These are phyloP conservation scores for Trichoderma semiorbis DNA, from an alignment of 2,329 filamentous ascomycete species.

Conservation along the genomic window DNA sequence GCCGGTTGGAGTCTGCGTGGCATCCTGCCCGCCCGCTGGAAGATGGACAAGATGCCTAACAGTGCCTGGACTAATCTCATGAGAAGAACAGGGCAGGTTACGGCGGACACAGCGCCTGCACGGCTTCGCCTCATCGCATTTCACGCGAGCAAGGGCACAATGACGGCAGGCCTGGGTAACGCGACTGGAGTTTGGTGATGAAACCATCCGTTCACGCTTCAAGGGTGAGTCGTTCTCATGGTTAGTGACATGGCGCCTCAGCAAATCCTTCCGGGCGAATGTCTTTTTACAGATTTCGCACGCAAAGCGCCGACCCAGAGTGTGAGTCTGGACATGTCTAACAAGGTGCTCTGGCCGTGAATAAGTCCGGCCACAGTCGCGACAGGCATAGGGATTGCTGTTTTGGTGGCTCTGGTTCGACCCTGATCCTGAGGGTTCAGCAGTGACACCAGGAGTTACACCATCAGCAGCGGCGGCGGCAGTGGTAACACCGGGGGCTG, in stretches of 20 bases:
- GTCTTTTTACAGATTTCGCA: conserved; percentile 52
- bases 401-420: conserved; percentile 25
- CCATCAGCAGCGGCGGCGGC: background rate
- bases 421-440: conserved; percentile 8
- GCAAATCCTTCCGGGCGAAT: conserved; percentile 51
- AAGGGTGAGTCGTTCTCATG: conserved; percentile 47
- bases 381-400: conserved; percentile 46
- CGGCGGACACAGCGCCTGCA: conserved; percentile 49
- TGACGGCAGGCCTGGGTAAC: conserved; percentile 52
- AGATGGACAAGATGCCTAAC: conserved; percentile 44
- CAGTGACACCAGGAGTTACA: background rate
- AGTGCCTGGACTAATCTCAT: conserved; percentile 38
- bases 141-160: conserved; percentile 51
- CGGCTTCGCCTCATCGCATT: conserved; percentile 54
- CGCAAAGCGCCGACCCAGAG: conserved; percentile 47
- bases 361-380: conserved; percentile 50
- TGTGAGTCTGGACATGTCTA: conserved; percentile 49
- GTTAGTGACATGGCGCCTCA: conserved; percentile 51
- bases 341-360: conserved; percentile 54
- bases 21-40: conserved; percentile 34
- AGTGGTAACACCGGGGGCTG: background rate
- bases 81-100: conserved; percentile 42
- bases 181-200: conserved; percentile 44
- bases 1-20: conserved; percentile 16
- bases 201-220: conserved; percentile 44